These are phyloP conservation scores for Cercospora sesami DNA, from an alignment of 2,329 filamentous ascomycete species.

Conservation along the genomic window DNA sequence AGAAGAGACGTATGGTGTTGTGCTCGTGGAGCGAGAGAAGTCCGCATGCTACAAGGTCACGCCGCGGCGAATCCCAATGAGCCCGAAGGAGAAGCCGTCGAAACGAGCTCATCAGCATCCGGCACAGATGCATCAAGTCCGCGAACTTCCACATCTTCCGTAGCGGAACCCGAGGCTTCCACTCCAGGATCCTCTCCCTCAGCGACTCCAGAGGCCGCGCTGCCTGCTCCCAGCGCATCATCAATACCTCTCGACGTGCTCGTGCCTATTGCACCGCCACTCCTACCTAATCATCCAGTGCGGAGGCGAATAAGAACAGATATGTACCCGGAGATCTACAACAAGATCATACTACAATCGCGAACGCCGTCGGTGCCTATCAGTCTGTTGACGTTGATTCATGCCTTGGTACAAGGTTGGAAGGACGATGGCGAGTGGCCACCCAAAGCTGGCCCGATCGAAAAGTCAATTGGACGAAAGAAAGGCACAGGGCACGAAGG, in stretches of 20 bases:
- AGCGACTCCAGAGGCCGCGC: slow-evolving; percentile 19
- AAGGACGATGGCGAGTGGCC: slow-evolving; percentile 94
- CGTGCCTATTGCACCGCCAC: slow-evolving; percentile 69
- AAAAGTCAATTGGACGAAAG: slow-evolving; percentile 47
- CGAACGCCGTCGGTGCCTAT: slow-evolving; percentile 84
- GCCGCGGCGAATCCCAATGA: neutral
- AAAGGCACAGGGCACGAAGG: slow-evolving; percentile 33
- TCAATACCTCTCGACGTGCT: slow-evolving; percentile 42
- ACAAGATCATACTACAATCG: slow-evolving; percentile 78
- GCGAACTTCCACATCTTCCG: slow-evolving; percentile 44
- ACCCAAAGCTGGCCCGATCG: slow-evolving; percentile 57
- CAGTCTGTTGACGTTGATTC: slow-evolving; percentile 78
- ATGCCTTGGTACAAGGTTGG: slow-evolving; percentile 84
- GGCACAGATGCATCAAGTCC: slow-evolving; percentile 26
- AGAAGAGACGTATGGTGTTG: slow-evolving; percentile 84
- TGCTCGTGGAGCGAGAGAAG: slow-evolving; percentile 58
- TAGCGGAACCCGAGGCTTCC: slow-evolving; percentile 15
- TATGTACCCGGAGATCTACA: slow-evolving; percentile 80
- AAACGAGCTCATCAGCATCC: slow-evolving; percentile 37
- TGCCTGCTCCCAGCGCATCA: slow-evolving; percentile 3
- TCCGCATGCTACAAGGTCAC: slow-evolving; percentile 12
- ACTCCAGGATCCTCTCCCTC: slow-evolving; percentile 28
- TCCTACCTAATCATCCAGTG: slow-evolving; percentile 72
- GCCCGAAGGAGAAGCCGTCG: slow-evolving; percentile 10
- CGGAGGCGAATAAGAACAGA: slow-evolving; percentile 72